Evolutionary conservation across 2,329 filamentous ascomycete species (phyloP).

Genomic region (Podosphaera fusca): DNA sequence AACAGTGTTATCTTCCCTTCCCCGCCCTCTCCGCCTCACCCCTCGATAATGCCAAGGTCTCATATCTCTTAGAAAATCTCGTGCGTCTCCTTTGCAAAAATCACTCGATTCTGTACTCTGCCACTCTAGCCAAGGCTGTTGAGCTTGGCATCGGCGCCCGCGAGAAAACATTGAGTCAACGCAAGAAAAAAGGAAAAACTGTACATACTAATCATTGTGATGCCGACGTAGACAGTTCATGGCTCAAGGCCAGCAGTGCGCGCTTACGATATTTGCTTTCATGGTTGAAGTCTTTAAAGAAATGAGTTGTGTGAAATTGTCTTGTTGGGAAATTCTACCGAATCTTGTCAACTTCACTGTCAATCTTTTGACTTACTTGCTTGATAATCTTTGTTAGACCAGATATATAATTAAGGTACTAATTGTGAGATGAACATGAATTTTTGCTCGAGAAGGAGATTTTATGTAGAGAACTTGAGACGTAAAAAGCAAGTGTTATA

Average conservation of each 20-base stretch:
- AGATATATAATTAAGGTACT: too few relatives aligned
- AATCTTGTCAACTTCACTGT: too few relatives aligned
- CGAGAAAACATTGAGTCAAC: slow-evolving; percentile 20
- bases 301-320: background rate
- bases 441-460: too few relatives aligned
- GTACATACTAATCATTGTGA: background rate
- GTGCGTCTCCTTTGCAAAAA: slow-evolving; percentile 22
- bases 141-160: slow-evolving; percentile 28
- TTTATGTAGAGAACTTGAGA: too few relatives aligned
- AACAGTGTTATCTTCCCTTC: slow-evolving; percentile 29
- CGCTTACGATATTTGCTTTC: slow-evolving; percentile 14
- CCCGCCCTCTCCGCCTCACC: slow-evolving; percentile 23
- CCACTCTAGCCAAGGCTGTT: slow-evolving; percentile 22
- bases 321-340: too few relatives aligned
- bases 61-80: slow-evolving; percentile 29
- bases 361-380: too few relatives aligned
- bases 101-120: slow-evolving; percentile 11
- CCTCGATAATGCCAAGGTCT: slow-evolving; percentile 33
- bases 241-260: slow-evolving; percentile 13
- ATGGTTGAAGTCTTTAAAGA: slow-evolving; percentile 4
- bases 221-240: background rate
- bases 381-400: too few relatives aligned
- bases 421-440: too few relatives aligned
- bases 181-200: slow-evolving; percentile 17
- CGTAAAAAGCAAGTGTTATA: too few relatives aligned